phyloP scores from a whole-genome alignment of 805 yeast genomes.

The Metschnikowia proteae region DNA sequence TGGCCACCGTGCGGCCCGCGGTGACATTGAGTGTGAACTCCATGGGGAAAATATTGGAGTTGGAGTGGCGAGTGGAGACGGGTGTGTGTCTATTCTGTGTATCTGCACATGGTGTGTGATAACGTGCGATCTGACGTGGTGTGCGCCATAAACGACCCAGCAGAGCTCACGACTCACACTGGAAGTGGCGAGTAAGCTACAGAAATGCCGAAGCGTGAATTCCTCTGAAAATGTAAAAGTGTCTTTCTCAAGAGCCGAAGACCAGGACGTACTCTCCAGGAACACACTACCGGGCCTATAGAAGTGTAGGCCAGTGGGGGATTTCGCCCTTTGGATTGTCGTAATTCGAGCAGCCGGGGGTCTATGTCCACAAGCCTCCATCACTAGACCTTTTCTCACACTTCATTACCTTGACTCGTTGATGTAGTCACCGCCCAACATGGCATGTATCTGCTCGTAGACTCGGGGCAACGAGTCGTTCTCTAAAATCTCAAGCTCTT shows the following conservation, averaged over 20 bases:
- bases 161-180: too few species aligned
- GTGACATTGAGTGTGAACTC: slow-evolving; percentile 46
- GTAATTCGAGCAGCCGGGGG: too few species aligned
- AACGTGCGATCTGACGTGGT: slow-evolving; percentile 3
- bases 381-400: too few species aligned
- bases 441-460: slow-evolving; percentile 33
- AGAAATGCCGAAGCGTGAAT: too few species aligned
- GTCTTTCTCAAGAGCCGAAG: too few species aligned
- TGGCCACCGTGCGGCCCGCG: slow-evolving; percentile 50
- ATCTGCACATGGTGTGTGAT: slow-evolving; percentile 2
- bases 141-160: neutral
- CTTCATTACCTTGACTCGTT: slow-evolving; percentile 3
- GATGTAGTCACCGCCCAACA: slow-evolving; percentile 19
- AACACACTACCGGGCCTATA: too few species aligned
- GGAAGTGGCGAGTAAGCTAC: too few species aligned
- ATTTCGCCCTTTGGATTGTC: too few species aligned
- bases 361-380: too few species aligned
- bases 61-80: neutral
- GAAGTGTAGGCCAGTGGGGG: too few species aligned
- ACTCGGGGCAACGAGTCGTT: slow-evolving; percentile 41
- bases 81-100: slow-evolving; percentile 1
- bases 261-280: too few species aligned
- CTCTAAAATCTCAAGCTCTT: slow-evolving; percentile 43
- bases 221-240: too few species aligned
- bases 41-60: slow-evolving; percentile 23